phyloP scores from a whole-genome alignment of 495 filamentous ascomycete genomes.

The Glonium stellatum region DNA sequence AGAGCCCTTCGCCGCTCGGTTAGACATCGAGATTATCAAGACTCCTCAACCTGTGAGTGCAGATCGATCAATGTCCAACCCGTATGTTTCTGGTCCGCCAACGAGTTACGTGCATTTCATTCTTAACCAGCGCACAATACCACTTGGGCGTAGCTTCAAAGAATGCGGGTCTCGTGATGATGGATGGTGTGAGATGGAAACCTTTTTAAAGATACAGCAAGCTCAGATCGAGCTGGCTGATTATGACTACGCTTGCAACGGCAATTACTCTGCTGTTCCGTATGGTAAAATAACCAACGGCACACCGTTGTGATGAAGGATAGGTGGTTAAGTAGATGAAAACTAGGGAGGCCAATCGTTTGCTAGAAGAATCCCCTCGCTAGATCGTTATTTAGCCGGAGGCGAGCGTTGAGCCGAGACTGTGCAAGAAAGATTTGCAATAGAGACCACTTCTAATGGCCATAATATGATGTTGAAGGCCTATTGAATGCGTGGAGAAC shows the following conservation, averaged over 20 bases:
- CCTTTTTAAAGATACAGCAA: conserved; percentile 44
- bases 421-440: too few relatives aligned
- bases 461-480: too few relatives aligned
- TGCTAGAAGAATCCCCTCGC: too few relatives aligned
- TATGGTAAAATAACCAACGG: conserved; percentile 44
- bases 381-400: too few relatives aligned
- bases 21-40: conserved; percentile 59
- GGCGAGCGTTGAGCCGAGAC: too few relatives aligned
- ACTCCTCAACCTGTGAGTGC: conserved; percentile 47
- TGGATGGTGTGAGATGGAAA: conserved; percentile 57
- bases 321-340: too few relatives aligned
- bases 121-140: conserved; percentile 56
- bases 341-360: too few relatives aligned
- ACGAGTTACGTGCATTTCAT: conserved; percentile 60
- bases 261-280: conserved; percentile 38
- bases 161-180: conserved; percentile 54
- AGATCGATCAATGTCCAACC: conserved; percentile 29
- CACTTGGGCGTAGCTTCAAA: conserved; percentile 48
- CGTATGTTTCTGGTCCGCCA: conserved; percentile 28
- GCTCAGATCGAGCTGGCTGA: conserved; percentile 40
- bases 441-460: too few relatives aligned
- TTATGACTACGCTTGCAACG: conserved; percentile 51
- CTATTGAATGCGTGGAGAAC: too few relatives aligned
- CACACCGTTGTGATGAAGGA: conserved; percentile 37
- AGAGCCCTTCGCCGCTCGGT: conserved; percentile 52